Evolutionary conservation across 2,329 filamentous ascomycete genomes (phyloP).

Genomic region (Drechslera avenae): DNA sequence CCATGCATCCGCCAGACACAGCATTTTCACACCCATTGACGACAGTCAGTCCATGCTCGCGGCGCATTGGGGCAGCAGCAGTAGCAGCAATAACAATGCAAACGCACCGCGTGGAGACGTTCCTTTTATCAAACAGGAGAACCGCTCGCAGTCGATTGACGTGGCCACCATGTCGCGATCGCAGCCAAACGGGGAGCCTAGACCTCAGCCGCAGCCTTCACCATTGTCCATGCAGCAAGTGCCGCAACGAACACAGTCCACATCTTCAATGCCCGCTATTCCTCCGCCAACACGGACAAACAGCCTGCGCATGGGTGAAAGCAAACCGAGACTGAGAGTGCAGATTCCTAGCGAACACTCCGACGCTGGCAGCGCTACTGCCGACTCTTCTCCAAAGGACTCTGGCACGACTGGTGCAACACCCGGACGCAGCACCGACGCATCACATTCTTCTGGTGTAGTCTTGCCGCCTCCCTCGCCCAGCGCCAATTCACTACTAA

Average conservation of each 20-base stretch:
- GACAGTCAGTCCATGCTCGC: slow-evolving; percentile 87
- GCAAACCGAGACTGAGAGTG: slow-evolving; percentile 84
- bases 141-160: slow-evolving; percentile 69
- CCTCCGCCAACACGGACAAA: slow-evolving; percentile 73
- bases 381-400: slow-evolving; percentile 68
- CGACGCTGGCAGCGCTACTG: slow-evolving; percentile 75
- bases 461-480: slow-evolving; percentile 93
- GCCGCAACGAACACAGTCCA: slow-evolving; percentile 59
- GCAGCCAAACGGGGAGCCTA: slow-evolving; percentile 42
- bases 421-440: slow-evolving; percentile 59
- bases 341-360: slow-evolving; percentile 93
- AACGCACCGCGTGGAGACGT: slow-evolving; percentile 53
- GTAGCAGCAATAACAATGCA: slow-evolving; percentile 50
- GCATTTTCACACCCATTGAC: slow-evolving; percentile 97
- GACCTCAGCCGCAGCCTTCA: slow-evolving; percentile 49
- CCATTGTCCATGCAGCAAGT: slow-evolving; percentile 37
- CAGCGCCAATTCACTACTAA: slow-evolving; percentile 81
- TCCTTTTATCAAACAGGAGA: slow-evolving; percentile 50
- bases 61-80: slow-evolving; percentile 69
- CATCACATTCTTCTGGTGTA: slow-evolving; percentile 69
- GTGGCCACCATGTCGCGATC: slow-evolving; percentile 58
- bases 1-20: slow-evolving; percentile 71
- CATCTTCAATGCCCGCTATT: slow-evolving; percentile 71
- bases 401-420: slow-evolving; percentile 65
- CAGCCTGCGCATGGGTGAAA: slow-evolving; percentile 70